These are phyloP conservation scores for Thelonectria blattea DNA, from an alignment of 2,329 filamentous ascomycete species.

Conservation along the genomic window DNA sequence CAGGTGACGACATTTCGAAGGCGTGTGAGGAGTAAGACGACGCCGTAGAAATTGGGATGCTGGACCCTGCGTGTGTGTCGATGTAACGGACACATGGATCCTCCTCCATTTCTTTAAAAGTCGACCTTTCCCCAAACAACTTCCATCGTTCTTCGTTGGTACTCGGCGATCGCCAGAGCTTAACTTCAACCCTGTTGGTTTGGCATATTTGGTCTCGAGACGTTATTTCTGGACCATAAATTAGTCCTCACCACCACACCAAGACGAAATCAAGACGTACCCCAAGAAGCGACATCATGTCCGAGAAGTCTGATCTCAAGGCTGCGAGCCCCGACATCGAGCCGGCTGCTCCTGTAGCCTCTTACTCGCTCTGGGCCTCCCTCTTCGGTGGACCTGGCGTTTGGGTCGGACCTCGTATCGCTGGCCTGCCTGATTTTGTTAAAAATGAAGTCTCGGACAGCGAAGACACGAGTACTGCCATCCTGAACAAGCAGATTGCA, in stretches of 20 bases:
- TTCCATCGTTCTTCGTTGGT: background rate
- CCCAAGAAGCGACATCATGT: conserved; percentile 30
- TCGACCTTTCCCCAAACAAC: background rate
- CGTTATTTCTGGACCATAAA: background rate
- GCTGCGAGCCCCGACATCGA: conserved; percentile 34
- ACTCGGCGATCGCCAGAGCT: background rate
- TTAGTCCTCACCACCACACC: background rate
- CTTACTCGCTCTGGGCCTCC: conserved; percentile 41
- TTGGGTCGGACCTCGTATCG: conserved; percentile 58
- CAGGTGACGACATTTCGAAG: conserved; percentile 22
- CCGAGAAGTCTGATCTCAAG: conserved; percentile 34
- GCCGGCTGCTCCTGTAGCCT: conserved; percentile 23
- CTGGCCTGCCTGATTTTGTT: conserved; percentile 49
- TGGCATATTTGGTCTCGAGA: background rate
- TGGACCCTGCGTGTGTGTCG: conserved; percentile 22
- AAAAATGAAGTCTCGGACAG: conserved; percentile 47
- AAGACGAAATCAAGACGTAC: background rate
- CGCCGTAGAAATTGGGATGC: conserved; percentile 10
- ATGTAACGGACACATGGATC: background rate
- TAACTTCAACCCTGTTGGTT: background rate
- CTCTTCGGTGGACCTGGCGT: conserved; percentile 50
- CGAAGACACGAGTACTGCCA: conserved; percentile 54
- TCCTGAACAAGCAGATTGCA: conserved; percentile 72
- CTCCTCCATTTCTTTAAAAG: background rate
- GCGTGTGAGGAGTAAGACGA: conserved; percentile 18